These are phyloP conservation scores for Spiraea crenata DNA, from an alignment of 331 rosid species.

Conservation along the genomic window DNA sequence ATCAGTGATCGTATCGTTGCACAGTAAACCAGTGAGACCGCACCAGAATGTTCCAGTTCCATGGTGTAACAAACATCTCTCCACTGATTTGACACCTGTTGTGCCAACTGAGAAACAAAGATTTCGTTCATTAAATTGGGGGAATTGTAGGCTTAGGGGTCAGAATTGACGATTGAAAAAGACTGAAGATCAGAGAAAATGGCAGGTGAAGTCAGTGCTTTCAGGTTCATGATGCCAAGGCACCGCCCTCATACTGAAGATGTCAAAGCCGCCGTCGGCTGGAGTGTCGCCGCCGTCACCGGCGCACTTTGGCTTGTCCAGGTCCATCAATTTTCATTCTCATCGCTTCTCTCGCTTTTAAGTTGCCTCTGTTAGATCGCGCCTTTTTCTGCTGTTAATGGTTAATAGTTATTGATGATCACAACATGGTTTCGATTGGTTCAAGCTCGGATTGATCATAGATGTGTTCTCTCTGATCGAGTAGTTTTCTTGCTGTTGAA, in stretches of 20 bases:
- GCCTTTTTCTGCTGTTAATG: too few relatives aligned
- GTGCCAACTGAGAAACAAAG: not conserved
- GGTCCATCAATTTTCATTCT: slow-evolving; percentile 29
- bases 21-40: not conserved
- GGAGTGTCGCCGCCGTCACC: slow-evolving; percentile 80
- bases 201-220: slow-evolving; percentile 46
- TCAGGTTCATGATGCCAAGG: slow-evolving; percentile 34
- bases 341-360: not conserved
- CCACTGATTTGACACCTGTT: slow-evolving; percentile 2
- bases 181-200: slow-evolving; percentile 14
- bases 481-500: not conserved
- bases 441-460: not conserved
- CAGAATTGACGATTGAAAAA: not conserved
- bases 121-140: slow-evolving; percentile 18
- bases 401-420: too few relatives aligned
- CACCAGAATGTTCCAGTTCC: not conserved
- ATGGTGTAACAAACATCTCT: too few relatives aligned
- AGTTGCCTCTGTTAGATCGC: not conserved
- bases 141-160: slow-evolving; percentile 32
- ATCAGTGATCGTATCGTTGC: not conserved
- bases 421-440: not conserved
- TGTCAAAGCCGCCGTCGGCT: slow-evolving; percentile 69
- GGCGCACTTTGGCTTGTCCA: slow-evolving; percentile 66
- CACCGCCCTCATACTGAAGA: slow-evolving; percentile 53
- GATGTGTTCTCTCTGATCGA: not conserved